These are phyloP conservation scores for Piloderma croceum DNA, from an alignment of 768 basidiomycete species.

Conservation along the genomic window DNA sequence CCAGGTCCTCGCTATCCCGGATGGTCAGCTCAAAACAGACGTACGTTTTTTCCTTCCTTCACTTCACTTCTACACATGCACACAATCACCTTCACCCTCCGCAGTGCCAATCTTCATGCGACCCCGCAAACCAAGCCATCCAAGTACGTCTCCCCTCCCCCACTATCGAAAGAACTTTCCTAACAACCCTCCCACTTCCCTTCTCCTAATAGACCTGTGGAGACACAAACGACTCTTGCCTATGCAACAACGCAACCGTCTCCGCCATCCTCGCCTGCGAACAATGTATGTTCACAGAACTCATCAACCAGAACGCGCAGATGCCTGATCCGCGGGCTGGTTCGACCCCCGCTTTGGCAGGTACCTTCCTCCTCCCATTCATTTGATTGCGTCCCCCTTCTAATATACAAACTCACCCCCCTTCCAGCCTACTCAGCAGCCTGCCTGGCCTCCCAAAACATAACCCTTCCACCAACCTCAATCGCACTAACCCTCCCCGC, in stretches of 20 bases:
- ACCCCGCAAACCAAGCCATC: constrained; percentile 18
- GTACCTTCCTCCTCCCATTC: constrained; percentile 29
- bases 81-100: constrained; percentile 26
- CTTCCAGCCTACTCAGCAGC: constrained; percentile 48
- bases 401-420: constrained; percentile 8
- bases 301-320: constrained; percentile 45
- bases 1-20: constrained; percentile 40
- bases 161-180: constrained; percentile 29
- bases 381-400: too few relatives aligned
- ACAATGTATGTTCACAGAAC: constrained; percentile 58
- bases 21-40: constrained; percentile 20
- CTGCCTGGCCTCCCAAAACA: constrained; percentile 35
- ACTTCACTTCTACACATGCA: constrained; percentile 12
- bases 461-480: constrained; percentile 33
- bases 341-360: constrained; percentile 50
- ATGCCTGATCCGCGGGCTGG: constrained; percentile 52
- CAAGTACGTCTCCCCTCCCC: constrained; percentile 13
- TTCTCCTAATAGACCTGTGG: constrained; percentile 35
- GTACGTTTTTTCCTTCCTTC: too few relatives aligned
- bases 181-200: constrained; percentile 24
- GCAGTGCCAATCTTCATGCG: constrained; percentile 26
- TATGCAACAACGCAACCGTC: constrained; percentile 45
- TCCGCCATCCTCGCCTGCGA: constrained; percentile 47
- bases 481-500: constrained; percentile 41
- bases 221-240: constrained; percentile 40